Base-by-base conservation (phyloP, 495 filamentous ascomycete genomes). In the Clavariopsis aquatica region DNA sequence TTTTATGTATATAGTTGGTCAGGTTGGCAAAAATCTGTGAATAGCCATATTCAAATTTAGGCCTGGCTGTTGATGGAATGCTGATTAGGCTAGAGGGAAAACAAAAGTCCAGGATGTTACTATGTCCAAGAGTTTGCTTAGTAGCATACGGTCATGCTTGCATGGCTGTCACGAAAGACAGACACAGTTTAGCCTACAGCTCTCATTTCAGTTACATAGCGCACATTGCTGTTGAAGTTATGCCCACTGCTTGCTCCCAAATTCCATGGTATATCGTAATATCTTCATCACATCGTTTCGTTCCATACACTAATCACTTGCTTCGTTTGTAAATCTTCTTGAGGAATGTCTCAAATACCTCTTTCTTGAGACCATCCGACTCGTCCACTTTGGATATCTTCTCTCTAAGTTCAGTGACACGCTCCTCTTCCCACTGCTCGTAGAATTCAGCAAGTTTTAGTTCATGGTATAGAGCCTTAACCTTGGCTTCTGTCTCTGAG, bases 311-410 rank as follows among this genome's bases (percentile, higher is more conserved):
- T 7, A 3, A 7, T 43, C 83, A 97, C 79, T 95, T 96, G 82
- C 83, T 94, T 71, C 94, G 84, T 83, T 96, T 95, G 81, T 97
- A 97, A 75, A 98, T 97, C 85, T 98, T 98, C 73, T 78, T 79
- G 67, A 98, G 80, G 84, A 97, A 98, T 28, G 84, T 80, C 71
- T 96, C 89, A 71, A 98, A 96, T 24, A 98, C 85, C 55, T 81
- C 84, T 83, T 87, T 92, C 83, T 93, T 96, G 71, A 98, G 77
- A 8, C 94, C 95, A 65, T 89, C 82, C 34, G 80, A 80, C 82
- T 96, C 92, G 72, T 98, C 91, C 46, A 98, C 80, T 58, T 87
- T 77, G 15, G 78, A 82, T 71, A 98, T 97, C 81, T 89, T 82
- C 56, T 78, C 75, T 68, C 83, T 81, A 59, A 98, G 82, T 75